Conservation (phyloP, 2,329 filamentous ascomycete genomes). For the Falciphora oryzae region DNA sequence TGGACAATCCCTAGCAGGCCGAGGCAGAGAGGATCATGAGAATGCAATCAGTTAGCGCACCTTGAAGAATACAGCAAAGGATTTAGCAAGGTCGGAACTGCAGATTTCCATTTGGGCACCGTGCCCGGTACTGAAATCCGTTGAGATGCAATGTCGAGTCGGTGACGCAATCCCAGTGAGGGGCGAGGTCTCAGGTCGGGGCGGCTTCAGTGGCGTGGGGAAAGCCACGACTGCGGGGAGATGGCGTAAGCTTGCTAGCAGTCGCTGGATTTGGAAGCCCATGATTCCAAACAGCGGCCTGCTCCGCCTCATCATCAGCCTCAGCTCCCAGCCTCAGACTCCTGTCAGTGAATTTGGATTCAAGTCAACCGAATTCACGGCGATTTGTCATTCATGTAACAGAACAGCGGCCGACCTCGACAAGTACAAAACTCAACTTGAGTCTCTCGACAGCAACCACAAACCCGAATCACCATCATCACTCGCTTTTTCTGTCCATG, state of each 20-base stretch:
- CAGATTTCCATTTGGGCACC: too few species aligned
- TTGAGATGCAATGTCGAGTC: not conserved
- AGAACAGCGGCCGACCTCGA: not conserved
- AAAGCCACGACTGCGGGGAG: not conserved
- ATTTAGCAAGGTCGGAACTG: too few species aligned
- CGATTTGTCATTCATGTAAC: not conserved
- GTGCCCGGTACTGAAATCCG: too few species aligned
- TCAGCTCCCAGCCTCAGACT: not conserved
- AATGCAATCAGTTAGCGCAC: too few species aligned
- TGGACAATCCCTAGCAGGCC: too few species aligned
- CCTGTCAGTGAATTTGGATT: not conserved
- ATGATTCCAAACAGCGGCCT: not conserved
- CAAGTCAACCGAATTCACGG: not conserved
- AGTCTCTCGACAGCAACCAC: not conserved
- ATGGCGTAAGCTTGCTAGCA: not conserved
- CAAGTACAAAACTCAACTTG: not conserved
- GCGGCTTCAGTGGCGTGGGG: not conserved
- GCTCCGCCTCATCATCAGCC: not conserved
- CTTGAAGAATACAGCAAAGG: too few species aligned
- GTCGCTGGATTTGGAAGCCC: not conserved
- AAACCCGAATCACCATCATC: not conserved
- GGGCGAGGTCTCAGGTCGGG: not conserved
- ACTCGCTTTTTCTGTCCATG: slow-evolving; percentile 29
- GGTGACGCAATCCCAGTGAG: not conserved
- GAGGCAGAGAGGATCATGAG: too few species aligned